Percentiles rank a stretch among this genome's conserved stretches.
Conservation (phyloP, 2,329 filamentous ascomycete species). For the Pseudophaeomoniella oleicola region DNA sequence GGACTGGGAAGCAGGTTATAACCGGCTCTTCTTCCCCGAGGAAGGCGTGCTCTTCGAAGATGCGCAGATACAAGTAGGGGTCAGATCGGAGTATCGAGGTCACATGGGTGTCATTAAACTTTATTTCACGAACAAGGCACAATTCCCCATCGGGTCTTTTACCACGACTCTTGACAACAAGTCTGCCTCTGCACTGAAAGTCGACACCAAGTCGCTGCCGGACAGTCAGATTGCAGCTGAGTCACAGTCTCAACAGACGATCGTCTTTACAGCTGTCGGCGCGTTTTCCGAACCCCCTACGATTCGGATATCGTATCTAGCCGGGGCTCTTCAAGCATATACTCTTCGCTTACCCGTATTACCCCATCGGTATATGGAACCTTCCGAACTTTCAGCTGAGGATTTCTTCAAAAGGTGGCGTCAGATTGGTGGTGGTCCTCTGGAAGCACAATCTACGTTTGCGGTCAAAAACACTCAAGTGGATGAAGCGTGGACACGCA, state of each 20-base stretch:
- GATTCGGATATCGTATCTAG: slow-evolving; percentile 85
- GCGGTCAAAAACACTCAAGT: slow-evolving; percentile 46
- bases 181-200: slow-evolving; percentile 53
- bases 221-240: slow-evolving; percentile 64
- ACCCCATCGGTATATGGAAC: slow-evolving; percentile 94
- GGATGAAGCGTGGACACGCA: slow-evolving; percentile 54
- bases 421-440: slow-evolving; percentile 78
- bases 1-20: slow-evolving; percentile 85
- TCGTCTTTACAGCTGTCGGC: slow-evolving; percentile 79
- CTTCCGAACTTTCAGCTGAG: slow-evolving; percentile 69
- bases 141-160: slow-evolving; percentile 72
- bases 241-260: slow-evolving; percentile 76
- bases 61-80: slow-evolving; percentile 77
- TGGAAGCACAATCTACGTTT: slow-evolving; percentile 83
- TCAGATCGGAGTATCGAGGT: slow-evolving; percentile 88
- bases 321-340: slow-evolving; percentile 80
- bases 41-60: slow-evolving; percentile 94
- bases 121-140: slow-evolving; percentile 91
- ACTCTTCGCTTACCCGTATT: slow-evolving; percentile 81
- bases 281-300: slow-evolving; percentile 78
- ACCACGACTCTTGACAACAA: slow-evolving; percentile 80
- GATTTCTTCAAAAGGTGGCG: slow-evolving; percentile 99
- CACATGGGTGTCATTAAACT: slow-evolving; percentile 90
- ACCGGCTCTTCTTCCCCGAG: slow-evolving; percentile 59
- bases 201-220: slow-evolving; percentile 77